These are phyloP conservation scores for Podila verticillata DNA, from an alignment of 192 early-diverging fungal genomes.

Conservation along the genomic window DNA sequence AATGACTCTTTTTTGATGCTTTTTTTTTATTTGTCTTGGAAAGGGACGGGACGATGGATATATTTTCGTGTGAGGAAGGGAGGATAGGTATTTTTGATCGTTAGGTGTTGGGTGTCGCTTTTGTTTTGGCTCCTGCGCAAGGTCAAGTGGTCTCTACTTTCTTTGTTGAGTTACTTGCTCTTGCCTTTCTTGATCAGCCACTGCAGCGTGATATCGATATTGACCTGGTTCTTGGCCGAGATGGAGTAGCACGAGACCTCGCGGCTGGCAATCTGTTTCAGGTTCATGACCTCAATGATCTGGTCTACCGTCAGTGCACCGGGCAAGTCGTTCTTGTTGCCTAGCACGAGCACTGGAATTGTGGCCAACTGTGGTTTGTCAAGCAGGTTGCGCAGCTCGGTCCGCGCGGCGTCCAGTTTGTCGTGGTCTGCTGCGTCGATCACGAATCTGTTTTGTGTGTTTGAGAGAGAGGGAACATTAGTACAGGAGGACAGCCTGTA, in stretches of 20 bases:
- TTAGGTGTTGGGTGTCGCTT: no score
- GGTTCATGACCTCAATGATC: conserved; percentile 87
- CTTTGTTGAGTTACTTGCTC: conserved; percentile 61
- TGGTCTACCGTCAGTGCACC: conserved; percentile 88
- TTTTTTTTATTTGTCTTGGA: background rate
- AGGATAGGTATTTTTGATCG: no score
- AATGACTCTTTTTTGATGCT: background rate
- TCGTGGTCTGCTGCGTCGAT: conserved; percentile 95
- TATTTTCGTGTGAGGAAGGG: background rate
- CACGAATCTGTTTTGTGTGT: conserved; percentile 75
- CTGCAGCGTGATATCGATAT: conserved; percentile 96
- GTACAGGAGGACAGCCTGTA: background rate
- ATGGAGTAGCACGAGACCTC: conserved; percentile 99
- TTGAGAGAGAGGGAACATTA: background rate
- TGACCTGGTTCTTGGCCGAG: conserved; percentile 96
- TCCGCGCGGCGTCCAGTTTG: conserved; percentile 91
- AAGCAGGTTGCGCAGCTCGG: conserved; percentile 90
- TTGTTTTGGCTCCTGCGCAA: no score
- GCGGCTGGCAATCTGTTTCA: conserved; percentile 88
- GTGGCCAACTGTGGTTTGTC: conserved; percentile 93
- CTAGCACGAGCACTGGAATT: conserved; percentile 97
- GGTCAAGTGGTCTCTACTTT: background rate
- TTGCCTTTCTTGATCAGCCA: conserved; percentile 93
- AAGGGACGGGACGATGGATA: background rate
- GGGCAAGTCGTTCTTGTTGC: conserved; percentile 98